phyloP scores from a whole-genome alignment of 768 basidiomycete genomes.

The Naganishia onofrii region DNA sequence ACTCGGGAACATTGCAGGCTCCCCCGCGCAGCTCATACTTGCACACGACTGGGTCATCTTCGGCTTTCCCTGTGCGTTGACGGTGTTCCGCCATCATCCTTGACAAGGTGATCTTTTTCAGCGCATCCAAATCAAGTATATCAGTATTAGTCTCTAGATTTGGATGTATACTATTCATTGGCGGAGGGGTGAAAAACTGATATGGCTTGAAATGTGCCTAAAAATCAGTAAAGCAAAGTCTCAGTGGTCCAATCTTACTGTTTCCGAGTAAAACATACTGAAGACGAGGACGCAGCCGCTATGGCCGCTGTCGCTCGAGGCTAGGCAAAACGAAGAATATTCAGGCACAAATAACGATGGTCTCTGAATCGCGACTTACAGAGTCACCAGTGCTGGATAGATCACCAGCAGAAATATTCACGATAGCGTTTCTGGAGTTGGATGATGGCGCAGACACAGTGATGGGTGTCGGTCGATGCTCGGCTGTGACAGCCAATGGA shows the following conservation, averaged over 20 bases:
- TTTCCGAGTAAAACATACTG: constrained; percentile 3
- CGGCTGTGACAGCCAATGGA: neutral
- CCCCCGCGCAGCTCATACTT: constrained; percentile 23
- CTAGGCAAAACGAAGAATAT: neutral
- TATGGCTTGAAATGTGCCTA: constrained; percentile 24
- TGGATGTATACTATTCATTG: neutral
- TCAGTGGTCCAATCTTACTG: neutral
- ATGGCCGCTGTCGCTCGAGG: neutral
- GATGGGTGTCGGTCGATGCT: neutral
- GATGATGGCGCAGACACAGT: neutral
- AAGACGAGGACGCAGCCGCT: constrained; percentile 1
- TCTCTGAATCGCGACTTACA: neutral
- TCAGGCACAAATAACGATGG: neutral
- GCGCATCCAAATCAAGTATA: constrained; percentile 16
- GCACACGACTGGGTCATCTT: constrained; percentile 19
- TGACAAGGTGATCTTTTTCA: constrained; percentile 18
- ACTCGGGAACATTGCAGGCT: constrained; percentile 13
- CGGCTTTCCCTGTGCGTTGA: constrained; percentile 18
- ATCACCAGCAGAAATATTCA: neutral
- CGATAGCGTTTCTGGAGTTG: neutral
- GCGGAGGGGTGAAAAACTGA: constrained; percentile 16
- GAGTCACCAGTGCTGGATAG: neutral
- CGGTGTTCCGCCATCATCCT: constrained; percentile 22
- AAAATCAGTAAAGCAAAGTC: neutral
- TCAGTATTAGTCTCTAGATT: constrained; percentile 17